Conservation (phyloP, 1,284 basidiomycete genomes). For the Cryptococcus sp. region DNA sequence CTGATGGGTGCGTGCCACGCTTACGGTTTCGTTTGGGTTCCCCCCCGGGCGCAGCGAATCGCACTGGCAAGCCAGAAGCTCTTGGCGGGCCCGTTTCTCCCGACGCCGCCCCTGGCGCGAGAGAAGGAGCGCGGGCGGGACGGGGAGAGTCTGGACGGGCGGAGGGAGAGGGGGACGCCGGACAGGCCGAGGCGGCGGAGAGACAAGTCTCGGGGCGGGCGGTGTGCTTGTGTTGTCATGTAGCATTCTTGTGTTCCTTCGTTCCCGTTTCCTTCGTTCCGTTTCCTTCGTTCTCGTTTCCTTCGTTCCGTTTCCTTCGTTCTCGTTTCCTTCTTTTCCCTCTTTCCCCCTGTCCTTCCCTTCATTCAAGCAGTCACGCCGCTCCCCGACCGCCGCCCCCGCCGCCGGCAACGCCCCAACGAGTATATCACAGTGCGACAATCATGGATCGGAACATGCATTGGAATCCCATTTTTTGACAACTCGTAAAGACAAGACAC, state of each 20-base stretch:
- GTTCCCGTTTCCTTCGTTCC: too few species aligned
- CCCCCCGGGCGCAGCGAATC: background rate
- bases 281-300: too few species aligned
- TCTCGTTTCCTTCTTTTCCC: background rate
- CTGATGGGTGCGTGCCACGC: background rate
- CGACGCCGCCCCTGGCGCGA: background rate
- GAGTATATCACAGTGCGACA: background rate
- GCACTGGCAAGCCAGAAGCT: constrained; percentile 7
- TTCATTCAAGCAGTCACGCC: too few species aligned
- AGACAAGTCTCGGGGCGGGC: background rate
- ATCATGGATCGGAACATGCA: background rate
- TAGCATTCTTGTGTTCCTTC: background rate
- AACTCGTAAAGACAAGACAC: too few species aligned
- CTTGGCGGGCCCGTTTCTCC: constrained; percentile 8
- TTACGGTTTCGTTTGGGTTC: background rate
- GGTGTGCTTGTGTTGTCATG: constrained; percentile 10
- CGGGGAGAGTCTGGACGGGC: background rate
- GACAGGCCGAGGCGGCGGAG: background rate
- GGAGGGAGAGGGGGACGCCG: background rate
- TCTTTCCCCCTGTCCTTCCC: too few species aligned
- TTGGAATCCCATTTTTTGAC: background rate
- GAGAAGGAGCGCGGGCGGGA: background rate
- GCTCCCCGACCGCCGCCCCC: too few species aligned
- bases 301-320: background rate
- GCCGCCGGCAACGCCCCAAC: too few species aligned